Conservation (phyloP, 352 stramenopile species). For the Phytopythium sindhum region DNA sequence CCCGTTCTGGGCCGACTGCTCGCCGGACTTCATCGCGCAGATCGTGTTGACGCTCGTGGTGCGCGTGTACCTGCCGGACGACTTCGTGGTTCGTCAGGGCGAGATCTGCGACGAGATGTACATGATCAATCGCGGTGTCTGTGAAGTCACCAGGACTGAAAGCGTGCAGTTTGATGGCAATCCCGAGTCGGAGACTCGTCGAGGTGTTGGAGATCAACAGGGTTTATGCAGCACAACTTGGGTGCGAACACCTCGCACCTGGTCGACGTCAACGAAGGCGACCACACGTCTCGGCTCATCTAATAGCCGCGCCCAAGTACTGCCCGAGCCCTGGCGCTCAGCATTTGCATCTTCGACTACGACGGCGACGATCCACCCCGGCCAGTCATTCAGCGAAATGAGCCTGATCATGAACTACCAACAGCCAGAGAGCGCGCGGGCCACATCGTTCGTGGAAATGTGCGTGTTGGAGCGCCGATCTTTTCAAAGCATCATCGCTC, state of each 20-base stretch:
- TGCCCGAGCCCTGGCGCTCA: not conserved
- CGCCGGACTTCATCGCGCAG: constrained; percentile 34
- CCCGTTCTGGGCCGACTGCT: constrained; percentile 36
- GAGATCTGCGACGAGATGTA: constrained; percentile 36
- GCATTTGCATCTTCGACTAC: not conserved
- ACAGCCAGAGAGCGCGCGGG: constrained; percentile 15
- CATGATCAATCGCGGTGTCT: constrained; percentile 36
- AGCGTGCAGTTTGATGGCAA: not conserved
- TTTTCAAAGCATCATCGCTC: constrained; percentile 5
- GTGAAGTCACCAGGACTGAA: constrained; percentile 14
- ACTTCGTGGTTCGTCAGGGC: constrained; percentile 38
- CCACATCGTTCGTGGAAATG: constrained; percentile 20
- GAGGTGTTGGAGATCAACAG: not conserved
- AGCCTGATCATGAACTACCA: constrained; percentile 30
- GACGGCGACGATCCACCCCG: constrained; percentile 3
- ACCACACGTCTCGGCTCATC: not conserved
- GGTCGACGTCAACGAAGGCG: not conserved
- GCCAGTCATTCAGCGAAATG: constrained; percentile 32
- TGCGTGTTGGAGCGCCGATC: constrained; percentile 5
- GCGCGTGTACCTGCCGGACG: constrained; percentile 41
- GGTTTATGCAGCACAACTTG: too few species aligned
- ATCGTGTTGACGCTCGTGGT: constrained; percentile 28
- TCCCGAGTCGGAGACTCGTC: not conserved
- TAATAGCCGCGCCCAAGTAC: not conserved
- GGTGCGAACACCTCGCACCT: not conserved